Evolutionary conservation across 73 alveolate genomes (phyloP).

Genomic region (Stentor coeruleus): DNA sequence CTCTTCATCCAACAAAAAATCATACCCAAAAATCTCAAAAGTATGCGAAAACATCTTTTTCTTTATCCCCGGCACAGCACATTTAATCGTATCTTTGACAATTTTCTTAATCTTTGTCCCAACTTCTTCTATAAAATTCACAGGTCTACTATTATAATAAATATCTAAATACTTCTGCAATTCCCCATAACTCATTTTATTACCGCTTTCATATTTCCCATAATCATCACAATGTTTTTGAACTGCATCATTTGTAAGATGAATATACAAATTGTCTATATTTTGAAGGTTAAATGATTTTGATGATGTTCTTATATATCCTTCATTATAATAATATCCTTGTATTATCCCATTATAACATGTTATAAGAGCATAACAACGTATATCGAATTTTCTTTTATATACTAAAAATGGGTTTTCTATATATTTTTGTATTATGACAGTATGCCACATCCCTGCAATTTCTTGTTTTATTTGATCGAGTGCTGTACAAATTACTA

Average conservation of each 20-base stretch:
- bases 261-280: conserved; percentile 56
- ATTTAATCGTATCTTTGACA: conserved; percentile 41
- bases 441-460: background rate
- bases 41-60: conserved; percentile 43
- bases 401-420: background rate
- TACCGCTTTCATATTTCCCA: conserved; percentile 79
- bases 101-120: conserved; percentile 42
- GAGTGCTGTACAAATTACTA: conserved; percentile 5
- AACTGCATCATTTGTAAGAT: conserved; percentile 74
- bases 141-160: too few species aligned
- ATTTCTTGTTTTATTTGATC: background rate
- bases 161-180: conserved; percentile 51
- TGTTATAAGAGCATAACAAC: too few species aligned
- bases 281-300: conserved; percentile 39
- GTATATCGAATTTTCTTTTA: background rate
- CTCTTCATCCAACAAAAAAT: conserved; percentile 79
- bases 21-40: conserved; percentile 83
- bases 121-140: conserved; percentile 28
- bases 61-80: conserved; percentile 45
- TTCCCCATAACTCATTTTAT: conserved; percentile 49
- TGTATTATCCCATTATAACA: too few species aligned
- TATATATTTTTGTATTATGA: background rate
- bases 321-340: conserved; percentile 34
- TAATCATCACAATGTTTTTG: conserved; percentile 56
- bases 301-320: conserved; percentile 36